phyloP scores from a whole-genome alignment of 306 rosid genomes.

The Biancaea sappan region DNA sequence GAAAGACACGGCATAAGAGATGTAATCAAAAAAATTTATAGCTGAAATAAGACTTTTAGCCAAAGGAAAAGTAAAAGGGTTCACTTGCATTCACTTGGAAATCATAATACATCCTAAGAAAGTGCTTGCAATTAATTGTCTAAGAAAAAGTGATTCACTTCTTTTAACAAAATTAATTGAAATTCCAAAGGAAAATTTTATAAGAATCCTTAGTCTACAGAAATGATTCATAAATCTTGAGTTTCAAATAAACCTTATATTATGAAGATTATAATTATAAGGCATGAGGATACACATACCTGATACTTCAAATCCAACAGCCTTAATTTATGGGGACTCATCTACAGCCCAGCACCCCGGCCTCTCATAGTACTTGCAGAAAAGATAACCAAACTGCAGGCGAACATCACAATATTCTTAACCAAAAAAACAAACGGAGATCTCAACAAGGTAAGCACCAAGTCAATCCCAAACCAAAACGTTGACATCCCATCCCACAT shows the following conservation, averaged over 20 bases:
- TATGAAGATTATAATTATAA: background rate
- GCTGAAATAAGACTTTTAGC: background rate
- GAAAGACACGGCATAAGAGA: slow-evolving; percentile 21
- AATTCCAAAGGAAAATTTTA: background rate
- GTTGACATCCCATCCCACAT: slow-evolving; percentile 3
- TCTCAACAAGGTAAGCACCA: background rate
- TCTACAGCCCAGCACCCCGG: background rate
- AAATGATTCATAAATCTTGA: background rate
- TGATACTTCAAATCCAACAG: background rate
- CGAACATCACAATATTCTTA: background rate
- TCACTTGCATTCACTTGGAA: slow-evolving; percentile 18
- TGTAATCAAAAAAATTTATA: slow-evolving; percentile 22
- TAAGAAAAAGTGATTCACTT: background rate
- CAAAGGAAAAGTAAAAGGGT: background rate
- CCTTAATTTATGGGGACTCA: slow-evolving; percentile 16
- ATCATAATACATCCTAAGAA: background rate
- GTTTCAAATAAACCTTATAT: background rate
- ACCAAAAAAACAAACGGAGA: slow-evolving; percentile 18
- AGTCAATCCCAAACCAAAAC: background rate
- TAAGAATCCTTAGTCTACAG: background rate
- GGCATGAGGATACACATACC: slow-evolving; percentile 4
- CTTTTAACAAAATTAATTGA: slow-evolving; percentile 5
- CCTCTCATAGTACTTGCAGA: slow-evolving; percentile 4
- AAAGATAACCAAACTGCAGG: background rate
- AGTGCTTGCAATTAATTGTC: background rate